phyloP scores from a whole-genome alignment of 1,139 yeast genomes.

The Fermentozyma sake region DNA sequence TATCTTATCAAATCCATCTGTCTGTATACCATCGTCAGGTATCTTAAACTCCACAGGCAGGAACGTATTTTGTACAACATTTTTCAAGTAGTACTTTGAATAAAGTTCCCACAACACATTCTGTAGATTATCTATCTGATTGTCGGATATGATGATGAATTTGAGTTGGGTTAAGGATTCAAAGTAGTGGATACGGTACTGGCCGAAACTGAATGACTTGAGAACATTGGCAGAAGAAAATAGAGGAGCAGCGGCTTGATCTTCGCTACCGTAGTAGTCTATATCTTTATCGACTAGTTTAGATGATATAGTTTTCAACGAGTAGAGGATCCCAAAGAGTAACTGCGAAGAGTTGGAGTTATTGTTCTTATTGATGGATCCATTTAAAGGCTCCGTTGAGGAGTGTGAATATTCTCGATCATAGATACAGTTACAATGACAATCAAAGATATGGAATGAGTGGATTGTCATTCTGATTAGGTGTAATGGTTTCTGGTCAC shows the following conservation, averaged over 20 bases:
- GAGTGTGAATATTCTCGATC: slow-evolving; percentile 52
- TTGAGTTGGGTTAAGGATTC: slow-evolving; percentile 79
- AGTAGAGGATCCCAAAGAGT: slow-evolving; percentile 81
- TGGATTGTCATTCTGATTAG: no score
- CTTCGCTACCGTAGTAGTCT: slow-evolving; percentile 11
- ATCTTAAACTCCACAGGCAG: slow-evolving; percentile 50
- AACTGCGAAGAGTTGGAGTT: slow-evolving; percentile 69
- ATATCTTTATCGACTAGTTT: slow-evolving; percentile 58
- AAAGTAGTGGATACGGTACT: slow-evolving; percentile 70
- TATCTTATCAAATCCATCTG: slow-evolving; percentile 23
- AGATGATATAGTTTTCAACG: slow-evolving; percentile 69
- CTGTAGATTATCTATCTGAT: slow-evolving; percentile 55
- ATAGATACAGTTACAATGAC: slow-evolving; percentile 81
- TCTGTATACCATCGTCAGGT: no score
- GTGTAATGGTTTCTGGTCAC: no score
- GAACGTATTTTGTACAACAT: slow-evolving; percentile 63
- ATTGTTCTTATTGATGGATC: slow-evolving; percentile 46
- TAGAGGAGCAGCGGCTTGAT: slow-evolving; percentile 10
- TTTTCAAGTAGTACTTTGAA: slow-evolving; percentile 59
- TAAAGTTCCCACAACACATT: slow-evolving; percentile 64
- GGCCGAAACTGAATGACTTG: slow-evolving; percentile 65
- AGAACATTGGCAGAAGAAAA: slow-evolving; percentile 50
- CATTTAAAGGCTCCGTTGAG: slow-evolving; percentile 12
- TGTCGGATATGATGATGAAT: slow-evolving; percentile 72
- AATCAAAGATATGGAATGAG: slow-evolving; percentile 84